Evolutionary conservation across 129 eudicot genomes (phyloP).

Genomic region (Solidago caesia): DNA sequence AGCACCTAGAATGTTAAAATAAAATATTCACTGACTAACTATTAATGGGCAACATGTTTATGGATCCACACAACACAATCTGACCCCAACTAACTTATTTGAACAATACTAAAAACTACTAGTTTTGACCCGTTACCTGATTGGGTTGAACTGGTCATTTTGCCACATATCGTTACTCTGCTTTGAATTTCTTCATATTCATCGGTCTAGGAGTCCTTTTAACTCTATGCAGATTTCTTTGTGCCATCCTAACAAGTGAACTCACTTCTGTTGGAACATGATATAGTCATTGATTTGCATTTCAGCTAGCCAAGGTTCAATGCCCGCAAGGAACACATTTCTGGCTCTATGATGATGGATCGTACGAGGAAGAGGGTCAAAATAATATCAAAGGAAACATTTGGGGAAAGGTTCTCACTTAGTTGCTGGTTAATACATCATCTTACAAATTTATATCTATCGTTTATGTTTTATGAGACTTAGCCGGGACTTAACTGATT

Average conservation of each 20-base stretch:
- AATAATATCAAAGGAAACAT: constrained; percentile 57
- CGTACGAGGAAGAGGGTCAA: constrained; percentile 59
- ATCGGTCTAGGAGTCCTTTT: no score
- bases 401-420: constrained; percentile 53
- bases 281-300: constrained; percentile 19
- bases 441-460: not conserved
- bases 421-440: constrained; percentile 1
- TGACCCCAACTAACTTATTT: no score
- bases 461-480: not conserved
- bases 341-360: constrained; percentile 59
- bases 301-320: constrained; percentile 51
- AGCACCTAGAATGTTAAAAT: no score
- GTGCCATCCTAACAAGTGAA: not conserved
- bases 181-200: no score
- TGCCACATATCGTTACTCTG: no score
- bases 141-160: no score
- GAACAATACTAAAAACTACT: no score
- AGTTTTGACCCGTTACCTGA: no score
- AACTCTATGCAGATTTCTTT: no score
- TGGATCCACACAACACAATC: no score
- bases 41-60: no score
- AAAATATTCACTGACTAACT: not conserved
- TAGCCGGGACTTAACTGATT: constrained; percentile 13
- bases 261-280: constrained; percentile 4
- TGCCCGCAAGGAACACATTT: constrained; percentile 50